Percentiles rank a stretch among this genome's conserved stretches.
Conservation (phyloP, 2,329 filamentous ascomycete species). For the Microthyrium microscopicum region DNA sequence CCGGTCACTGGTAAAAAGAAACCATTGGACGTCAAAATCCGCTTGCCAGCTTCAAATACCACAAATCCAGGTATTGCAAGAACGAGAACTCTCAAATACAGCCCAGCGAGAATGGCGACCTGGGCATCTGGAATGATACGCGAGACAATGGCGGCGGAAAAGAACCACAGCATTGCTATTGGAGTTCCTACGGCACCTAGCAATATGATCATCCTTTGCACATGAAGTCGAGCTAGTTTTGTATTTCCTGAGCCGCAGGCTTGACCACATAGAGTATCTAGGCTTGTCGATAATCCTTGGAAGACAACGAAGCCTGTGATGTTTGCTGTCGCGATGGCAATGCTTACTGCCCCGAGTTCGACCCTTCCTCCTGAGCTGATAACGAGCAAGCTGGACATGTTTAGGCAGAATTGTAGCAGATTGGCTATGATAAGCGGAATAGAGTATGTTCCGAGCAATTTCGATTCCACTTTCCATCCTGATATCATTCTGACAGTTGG, state of each 20-base stretch:
- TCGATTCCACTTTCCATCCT: too few relatives aligned
- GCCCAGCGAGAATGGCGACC: background rate
- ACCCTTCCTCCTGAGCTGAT: slow-evolving; percentile 59
- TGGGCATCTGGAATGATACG: background rate
- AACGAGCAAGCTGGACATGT: slow-evolving; percentile 65
- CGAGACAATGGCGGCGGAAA: background rate
- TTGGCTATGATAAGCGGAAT: slow-evolving; percentile 58
- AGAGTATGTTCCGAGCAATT: slow-evolving; percentile 36
- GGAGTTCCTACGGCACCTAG: background rate
- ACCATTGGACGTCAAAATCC: slow-evolving; percentile 3
- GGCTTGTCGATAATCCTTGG: slow-evolving; percentile 29
- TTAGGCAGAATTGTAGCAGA: slow-evolving; percentile 66
- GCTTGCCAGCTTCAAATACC: slow-evolving; percentile 2
- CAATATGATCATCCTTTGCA: background rate
- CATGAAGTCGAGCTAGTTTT: background rate
- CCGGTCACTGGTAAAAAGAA: background rate
- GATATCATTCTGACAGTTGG: too few relatives aligned
- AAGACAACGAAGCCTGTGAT: slow-evolving; percentile 65
- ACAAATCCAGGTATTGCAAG: slow-evolving; percentile 1
- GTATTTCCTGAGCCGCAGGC: background rate
- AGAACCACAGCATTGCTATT: background rate
- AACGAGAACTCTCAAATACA: background rate
- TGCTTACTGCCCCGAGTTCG: slow-evolving; percentile 48
- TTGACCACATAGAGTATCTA: slow-evolving; percentile 1
- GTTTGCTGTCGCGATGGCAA: slow-evolving; percentile 63